phyloP scores from a whole-genome alignment of 805 yeast species.

The Metschnikowia lunata region DNA sequence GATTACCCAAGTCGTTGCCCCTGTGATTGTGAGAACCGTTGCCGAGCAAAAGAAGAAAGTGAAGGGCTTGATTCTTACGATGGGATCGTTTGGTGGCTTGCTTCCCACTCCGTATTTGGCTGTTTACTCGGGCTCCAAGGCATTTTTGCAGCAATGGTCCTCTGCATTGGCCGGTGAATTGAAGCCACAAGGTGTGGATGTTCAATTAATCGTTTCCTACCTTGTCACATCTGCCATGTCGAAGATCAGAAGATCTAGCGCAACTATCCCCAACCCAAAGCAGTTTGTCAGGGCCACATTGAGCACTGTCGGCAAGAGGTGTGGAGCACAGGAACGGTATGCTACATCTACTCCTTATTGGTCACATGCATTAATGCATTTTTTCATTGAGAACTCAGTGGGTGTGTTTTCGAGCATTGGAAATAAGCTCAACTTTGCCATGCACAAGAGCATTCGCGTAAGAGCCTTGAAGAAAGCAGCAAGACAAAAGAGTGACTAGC shows the following conservation, averaged over 20 bases:
- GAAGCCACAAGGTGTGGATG: slow-evolving; percentile 66
- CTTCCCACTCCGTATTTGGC: slow-evolving; percentile 91
- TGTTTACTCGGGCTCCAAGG: slow-evolving; percentile 93
- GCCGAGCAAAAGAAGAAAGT: slow-evolving; percentile 33
- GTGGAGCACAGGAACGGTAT: slow-evolving; percentile 88
- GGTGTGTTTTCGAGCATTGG: slow-evolving; percentile 78
- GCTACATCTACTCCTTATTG: slow-evolving; percentile 89
- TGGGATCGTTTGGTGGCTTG: slow-evolving; percentile 97
- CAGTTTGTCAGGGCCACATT: slow-evolving; percentile 73
- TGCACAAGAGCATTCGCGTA: slow-evolving; percentile 76
- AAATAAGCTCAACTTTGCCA: slow-evolving; percentile 59
- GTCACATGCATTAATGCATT: slow-evolving; percentile 91
- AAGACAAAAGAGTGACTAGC: slow-evolving; percentile 15
- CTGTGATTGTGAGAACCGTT: slow-evolving; percentile 57
- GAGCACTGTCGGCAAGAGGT: slow-evolving; percentile 68
- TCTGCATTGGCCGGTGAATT: slow-evolving; percentile 84
- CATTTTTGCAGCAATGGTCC: slow-evolving; percentile 92
- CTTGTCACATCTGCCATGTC: slow-evolving; percentile 95
- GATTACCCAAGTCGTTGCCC: slow-evolving; percentile 76
- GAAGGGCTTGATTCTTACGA: slow-evolving; percentile 80
- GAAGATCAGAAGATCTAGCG: slow-evolving; percentile 74
- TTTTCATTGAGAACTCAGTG: slow-evolving; percentile 67
- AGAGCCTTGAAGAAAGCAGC: slow-evolving; percentile 80
- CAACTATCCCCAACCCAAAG: slow-evolving; percentile 76
- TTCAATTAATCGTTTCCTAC: slow-evolving; percentile 79